Evolutionary conservation across 2,329 filamentous ascomycete species (phyloP), one percentile per base, ranked within the genome.

Genomic region (Phyllosticta capitalensis): DNA sequence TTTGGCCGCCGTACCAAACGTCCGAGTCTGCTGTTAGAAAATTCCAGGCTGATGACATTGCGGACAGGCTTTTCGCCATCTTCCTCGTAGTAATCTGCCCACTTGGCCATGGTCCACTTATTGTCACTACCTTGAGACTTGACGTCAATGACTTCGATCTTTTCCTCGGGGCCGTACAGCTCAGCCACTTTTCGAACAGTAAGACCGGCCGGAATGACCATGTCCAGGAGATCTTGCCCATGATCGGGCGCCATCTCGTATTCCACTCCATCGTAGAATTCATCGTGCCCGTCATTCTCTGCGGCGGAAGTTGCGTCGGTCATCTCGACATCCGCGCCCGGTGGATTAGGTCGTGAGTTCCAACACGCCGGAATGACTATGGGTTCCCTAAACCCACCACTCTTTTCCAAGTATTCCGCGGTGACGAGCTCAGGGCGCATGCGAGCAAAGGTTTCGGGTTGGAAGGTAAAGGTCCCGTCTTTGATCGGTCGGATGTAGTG

Each of bases 31-130:
- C 82, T 86, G 63, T 83, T 79, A 7, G 85, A 87, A 1, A 87
- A 82, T 67, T 88, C 85, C 30, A 87, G 74, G 64, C 84, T 87
- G 67, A 88, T 88, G 61, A 87, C 85, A 66, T 88, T 88, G 5
- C 83, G 81, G 45, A 88, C 83, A 2, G 79, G 75, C 68, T 87
- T 86, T 55, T 78, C 73, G 24, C 76, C 76, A 63, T 79, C 79
- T 65, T 85, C 82, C 64, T 87, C 85, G 68, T 88, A 88, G 67
- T 83, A 83, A 63, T 87, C 83, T 7, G 83, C 83, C 82, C 84
- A 87, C 67, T 83, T 81, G 60, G 78, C 76, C 74, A 88, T 81
- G 30, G 81, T 85, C 83, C 83, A 87, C 64, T 81, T 83, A 61
- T 82, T 83, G 65, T 83, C 81, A 7, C 83, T 83, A 65, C 86